Evolutionary conservation across 2,329 filamentous ascomycete genomes (phyloP).

Genomic region (Fusarium bulbicola): DNA sequence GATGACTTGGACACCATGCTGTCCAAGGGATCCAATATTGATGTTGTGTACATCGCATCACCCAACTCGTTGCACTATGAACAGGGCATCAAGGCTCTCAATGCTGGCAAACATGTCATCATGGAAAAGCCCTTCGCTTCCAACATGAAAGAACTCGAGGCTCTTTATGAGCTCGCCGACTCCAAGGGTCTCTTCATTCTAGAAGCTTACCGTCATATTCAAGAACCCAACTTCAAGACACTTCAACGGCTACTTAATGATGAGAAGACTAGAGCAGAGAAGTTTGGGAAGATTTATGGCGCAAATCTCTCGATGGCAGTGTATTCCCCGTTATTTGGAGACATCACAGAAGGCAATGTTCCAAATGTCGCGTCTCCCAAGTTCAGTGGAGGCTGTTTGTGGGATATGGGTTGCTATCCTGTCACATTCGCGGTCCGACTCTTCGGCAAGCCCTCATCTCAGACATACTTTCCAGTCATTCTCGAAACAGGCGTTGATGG

Average conservation of each 20-base stretch:
- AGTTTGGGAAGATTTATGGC: slow-evolving; percentile 20
- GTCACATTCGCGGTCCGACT: slow-evolving; percentile 30
- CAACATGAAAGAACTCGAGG: slow-evolving; percentile 16
- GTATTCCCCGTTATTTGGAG: slow-evolving; percentile 10
- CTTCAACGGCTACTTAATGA: slow-evolving; percentile 24
- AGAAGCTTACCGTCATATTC: slow-evolving; percentile 32
- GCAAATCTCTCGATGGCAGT: slow-evolving; percentile 29
- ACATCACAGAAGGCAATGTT: slow-evolving; percentile 9
- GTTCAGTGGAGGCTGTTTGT: slow-evolving; percentile 27
- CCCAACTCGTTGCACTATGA: slow-evolving; percentile 34
- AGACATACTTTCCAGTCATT: slow-evolving; percentile 14
- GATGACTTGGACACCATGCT: slow-evolving; percentile 25
- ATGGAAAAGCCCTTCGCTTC: slow-evolving; percentile 36
- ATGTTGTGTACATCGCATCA: slow-evolving; percentile 29
- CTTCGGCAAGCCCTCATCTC: slow-evolving; percentile 18
- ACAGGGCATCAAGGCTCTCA: slow-evolving; percentile 15
- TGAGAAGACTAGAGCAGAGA: slow-evolving; percentile 13
- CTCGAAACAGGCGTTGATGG: slow-evolving; percentile 23
- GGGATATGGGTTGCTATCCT: slow-evolving; percentile 35
- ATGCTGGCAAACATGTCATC: slow-evolving; percentile 24
- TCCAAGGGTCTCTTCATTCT: slow-evolving; percentile 21
- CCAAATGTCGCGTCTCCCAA: slow-evolving; percentile 29
- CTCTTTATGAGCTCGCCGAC: slow-evolving; percentile 26
- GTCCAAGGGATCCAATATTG: background rate
- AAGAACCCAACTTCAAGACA: slow-evolving; percentile 34